Base-by-base conservation (phyloP, 2,329 filamentous ascomycete genomes). In the Didymella exigua region DNA sequence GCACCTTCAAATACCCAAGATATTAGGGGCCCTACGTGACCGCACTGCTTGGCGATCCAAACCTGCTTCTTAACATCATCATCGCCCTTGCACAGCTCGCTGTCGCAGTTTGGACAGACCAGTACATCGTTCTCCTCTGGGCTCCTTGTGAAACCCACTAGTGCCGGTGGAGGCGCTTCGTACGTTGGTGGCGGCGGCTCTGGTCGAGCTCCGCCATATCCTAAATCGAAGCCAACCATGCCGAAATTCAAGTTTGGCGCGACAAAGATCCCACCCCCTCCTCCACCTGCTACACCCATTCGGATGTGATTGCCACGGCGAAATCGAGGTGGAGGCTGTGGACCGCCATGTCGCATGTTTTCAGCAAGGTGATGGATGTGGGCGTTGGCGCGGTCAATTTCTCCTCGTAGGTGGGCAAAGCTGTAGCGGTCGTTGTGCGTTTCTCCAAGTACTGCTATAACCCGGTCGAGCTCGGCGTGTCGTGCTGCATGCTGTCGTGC, bases 11-110 rank as follows among this genome's bases (percentile, higher is more conserved):
- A 42, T 13, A 14, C 24, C 23, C 31, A 34, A 18, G 8, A 6
- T 21, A 27, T 18, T n/a, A n/a, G n/a, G 11, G 13, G 36, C 80
- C 84, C 75, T 83, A 98, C 95, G 78, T 99, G 95, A 61, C 95
- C 95, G 73, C 95, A 99, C 46, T 83, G 83, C 75, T 93, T 96
- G 30, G 95, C 82, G 0, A 95, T 89, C 92, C 93, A 98, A 59
- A 98, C 93, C 67, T 96, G 89, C 69, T 90, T 87, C 75, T 96
- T 92, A 29, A 79, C 71, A 24, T 83, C 79, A 19, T 82, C 80
- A 0, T 86, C 86, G 13, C 92, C 89, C 45, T 88, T 86, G 5
- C 91, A 89, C 14, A 99, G 78, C 75, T 98, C 93, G 54, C 90
- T 84, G 16, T 89, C 87, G 66, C 95, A 99, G 54, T 90, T 90